Base-by-base conservation (phyloP, 495 filamentous ascomycete genomes). In the Xylaria intraflava region DNA sequence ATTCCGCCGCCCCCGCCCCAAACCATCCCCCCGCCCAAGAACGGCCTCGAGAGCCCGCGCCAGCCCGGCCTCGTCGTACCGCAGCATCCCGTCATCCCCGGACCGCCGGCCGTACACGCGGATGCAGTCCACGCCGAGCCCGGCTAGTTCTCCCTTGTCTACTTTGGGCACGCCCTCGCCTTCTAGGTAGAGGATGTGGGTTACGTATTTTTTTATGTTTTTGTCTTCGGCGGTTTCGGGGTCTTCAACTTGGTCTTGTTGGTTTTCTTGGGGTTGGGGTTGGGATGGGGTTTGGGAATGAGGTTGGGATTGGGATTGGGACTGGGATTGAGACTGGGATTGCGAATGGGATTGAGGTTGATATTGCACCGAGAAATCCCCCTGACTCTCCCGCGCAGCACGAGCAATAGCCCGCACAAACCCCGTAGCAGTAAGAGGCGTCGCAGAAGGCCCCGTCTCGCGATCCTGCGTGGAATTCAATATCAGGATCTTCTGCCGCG, bases 381-480 rank as follows among this genome's bases (percentile, higher is more conserved):
- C 42, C 56, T 65, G 47, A 19, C 62, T 73, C 61, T 73, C 65
- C 4, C 66, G 63, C n/a, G 75, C 78, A 0, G 89, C 90, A 14
- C 81, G 70, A 2, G 79, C 84, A 49, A 97, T 84, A 0, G 92
- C 90, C 20, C 74, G 75, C 1, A 95, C 77, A 56, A 96, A 97
- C 51, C 92, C 89, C 1, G 68, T 71, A 0, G 88, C 92, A 1
- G 79, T 78, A 64, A 87, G 90, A 30, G 9, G 82, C 75, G 6
- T 70, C 51, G 7, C 58, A 53, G 4, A 72, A 1, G 86, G 84
- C 0, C 88, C 88, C 2, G 92, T 96, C 69, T 97, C 92, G 2
- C 92, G 80, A 59, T 97, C 92, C 1, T 86, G 68, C 9, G 75
- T 84, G 4, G 87, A 84, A 57, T 97, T 97, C 4, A 97, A 65